Evolutionary conservation across 148 eudicot genomes (phyloP), one percentile per base, ranked within the genome.

Genomic region (Dysphania ambrosioides): DNA sequence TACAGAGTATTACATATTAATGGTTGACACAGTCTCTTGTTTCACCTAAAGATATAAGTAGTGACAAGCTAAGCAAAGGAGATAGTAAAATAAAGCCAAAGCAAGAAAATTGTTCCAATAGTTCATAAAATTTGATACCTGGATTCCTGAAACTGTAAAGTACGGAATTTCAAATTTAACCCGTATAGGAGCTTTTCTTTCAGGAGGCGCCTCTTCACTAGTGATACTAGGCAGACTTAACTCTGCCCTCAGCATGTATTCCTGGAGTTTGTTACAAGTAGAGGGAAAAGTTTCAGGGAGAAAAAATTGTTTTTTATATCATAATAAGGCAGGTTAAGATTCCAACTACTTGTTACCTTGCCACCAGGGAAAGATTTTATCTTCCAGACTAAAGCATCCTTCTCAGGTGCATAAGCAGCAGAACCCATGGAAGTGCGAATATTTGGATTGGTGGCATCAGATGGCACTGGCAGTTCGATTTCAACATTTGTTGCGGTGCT

Each of bases 331-430:
- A 60, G 71, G 36, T 57, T 53, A 8, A 19, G 15, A 60, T 27
- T 41, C 7, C 27, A 65, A 56, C 32, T 53, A 47, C 42, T 16
- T 19, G 73, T 56, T 78, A 92, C 99, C 97, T 96, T 95, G 68
- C 93, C 92, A 85, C 98, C 97, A 60, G 98, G 97, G 79, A 95
- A 95, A 71, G 98, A 95, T 82, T 88, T 95, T 71, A 95, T 92
- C 74, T 95, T 95, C 98, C 98, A 95, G 40, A 90, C 72, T 38
- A 95, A 64, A 58, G 97, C 90, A 86, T 95, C 99, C 61, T 81
- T 90, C 79, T 95, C 97, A 49, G 99, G 99, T 40, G 99, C 94
- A 89, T 95, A 95, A 42, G 91, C 56, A 75, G 99, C 93, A 76
- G 97, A 92, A 38, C 99, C 99, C 99, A 95, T 89, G 31, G 99